Evolutionary conservation across 2,329 filamentous ascomycete genomes (phyloP).

Genomic region (Penicillium corylophilum): DNA sequence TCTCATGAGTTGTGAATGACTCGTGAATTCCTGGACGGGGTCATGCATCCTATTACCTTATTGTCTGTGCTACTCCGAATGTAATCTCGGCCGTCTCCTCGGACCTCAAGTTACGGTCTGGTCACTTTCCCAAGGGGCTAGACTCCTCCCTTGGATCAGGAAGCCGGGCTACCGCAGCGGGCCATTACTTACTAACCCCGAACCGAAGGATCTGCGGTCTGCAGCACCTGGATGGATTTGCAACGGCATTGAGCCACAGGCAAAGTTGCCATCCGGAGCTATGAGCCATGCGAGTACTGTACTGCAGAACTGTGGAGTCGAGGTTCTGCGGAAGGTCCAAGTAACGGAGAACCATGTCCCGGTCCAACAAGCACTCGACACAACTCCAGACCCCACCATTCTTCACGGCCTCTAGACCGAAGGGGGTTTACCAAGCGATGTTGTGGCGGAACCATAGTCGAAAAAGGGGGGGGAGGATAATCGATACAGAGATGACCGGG

Average conservation of each 20-base stretch:
- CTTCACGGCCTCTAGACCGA: background rate
- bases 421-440: background rate
- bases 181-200: slow-evolving; percentile 1
- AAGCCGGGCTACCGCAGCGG: slow-evolving; percentile 6
- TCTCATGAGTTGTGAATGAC: background rate
- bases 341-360: background rate
- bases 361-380: background rate
- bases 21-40: background rate
- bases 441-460: background rate
- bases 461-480: background rate
- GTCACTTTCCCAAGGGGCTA: slow-evolving; percentile 11
- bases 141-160: background rate
- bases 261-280: background rate
- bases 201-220: slow-evolving; percentile 9
- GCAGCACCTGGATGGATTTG: slow-evolving; percentile 11
- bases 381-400: background rate
- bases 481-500: too few relatives aligned
- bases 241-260: slow-evolving; percentile 1
- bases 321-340: slow-evolving; percentile 2
- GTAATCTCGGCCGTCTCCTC: slow-evolving; percentile 6
- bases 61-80: slow-evolving; percentile 1
- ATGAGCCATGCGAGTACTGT: background rate
- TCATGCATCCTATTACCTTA: background rate
- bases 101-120: slow-evolving; percentile 6
- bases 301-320: slow-evolving; percentile 21